phyloP scores from a whole-genome alignment of 176 grass and related monocot species.

The Pharus latifolius region DNA sequence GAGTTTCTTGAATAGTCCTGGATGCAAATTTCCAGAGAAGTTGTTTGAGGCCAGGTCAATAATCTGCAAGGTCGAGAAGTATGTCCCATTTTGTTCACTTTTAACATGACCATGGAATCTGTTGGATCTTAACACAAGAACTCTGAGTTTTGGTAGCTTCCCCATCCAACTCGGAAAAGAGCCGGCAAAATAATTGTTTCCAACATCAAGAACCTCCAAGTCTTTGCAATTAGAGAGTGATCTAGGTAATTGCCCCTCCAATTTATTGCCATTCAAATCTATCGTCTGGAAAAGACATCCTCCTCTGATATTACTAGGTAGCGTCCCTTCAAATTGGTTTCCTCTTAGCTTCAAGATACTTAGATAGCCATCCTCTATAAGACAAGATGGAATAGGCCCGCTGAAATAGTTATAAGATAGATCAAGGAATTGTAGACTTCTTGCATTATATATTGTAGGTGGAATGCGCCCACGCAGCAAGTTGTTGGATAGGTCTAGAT shows the following conservation, averaged over 20 bases:
- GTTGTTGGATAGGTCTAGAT: conserved; percentile 12
- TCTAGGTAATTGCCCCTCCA: conserved; percentile 1
- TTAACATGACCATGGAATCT: background rate
- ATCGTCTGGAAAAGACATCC: conserved; percentile 1
- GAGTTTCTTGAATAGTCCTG: background rate
- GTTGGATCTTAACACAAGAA: conserved; percentile 28
- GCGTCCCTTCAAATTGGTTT: conserved; percentile 8
- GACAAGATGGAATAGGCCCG: conserved; percentile 21
- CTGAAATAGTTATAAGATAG: conserved; percentile 29
- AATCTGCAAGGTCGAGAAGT: conserved; percentile 14
- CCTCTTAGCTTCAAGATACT: conserved; percentile 16
- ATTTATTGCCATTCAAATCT: conserved; percentile 22
- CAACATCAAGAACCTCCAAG: conserved; percentile 17
- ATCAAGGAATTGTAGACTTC: background rate
- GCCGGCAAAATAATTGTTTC: conserved; percentile 5
- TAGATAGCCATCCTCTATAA: background rate
- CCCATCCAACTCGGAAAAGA: conserved; percentile 21
- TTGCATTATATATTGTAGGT: conserved; percentile 10
- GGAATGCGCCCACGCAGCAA: conserved; percentile 14
- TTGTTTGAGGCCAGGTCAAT: conserved; percentile 30
- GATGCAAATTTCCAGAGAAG: conserved; percentile 29
- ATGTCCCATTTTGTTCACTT: background rate
- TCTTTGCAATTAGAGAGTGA: conserved; percentile 3
- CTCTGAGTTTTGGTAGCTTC: conserved; percentile 5
- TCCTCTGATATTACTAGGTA: conserved; percentile 1